Conservation (phyloP, 768 basidiomycete species). For the Ramaria sp. region DNA sequence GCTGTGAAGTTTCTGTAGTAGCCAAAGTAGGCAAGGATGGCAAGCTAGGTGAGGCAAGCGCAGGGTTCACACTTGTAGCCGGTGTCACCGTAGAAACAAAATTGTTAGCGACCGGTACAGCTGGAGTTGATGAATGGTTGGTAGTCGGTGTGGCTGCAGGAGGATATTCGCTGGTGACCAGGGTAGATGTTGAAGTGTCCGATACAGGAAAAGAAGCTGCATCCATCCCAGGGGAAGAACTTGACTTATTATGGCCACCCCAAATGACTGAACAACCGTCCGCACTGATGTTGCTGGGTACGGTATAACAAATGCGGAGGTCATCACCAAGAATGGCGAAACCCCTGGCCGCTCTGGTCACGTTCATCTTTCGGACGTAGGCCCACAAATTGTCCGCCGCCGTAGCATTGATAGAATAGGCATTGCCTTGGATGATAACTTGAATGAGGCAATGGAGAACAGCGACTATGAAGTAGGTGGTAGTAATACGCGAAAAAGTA, state of each 20-base stretch:
- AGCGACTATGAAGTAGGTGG: slow-evolving; percentile 57
- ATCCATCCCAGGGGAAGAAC: slow-evolving; percentile 1
- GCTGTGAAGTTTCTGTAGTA: neutral
- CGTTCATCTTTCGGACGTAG: slow-evolving; percentile 12
- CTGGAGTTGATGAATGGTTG: slow-evolving; percentile 5
- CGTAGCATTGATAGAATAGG: slow-evolving; percentile 50
- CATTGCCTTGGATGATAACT: slow-evolving; percentile 55
- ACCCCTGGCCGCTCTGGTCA: slow-evolving; percentile 35
- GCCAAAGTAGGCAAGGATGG: neutral
- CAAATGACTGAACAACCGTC: slow-evolving; percentile 45
- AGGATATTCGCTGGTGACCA: slow-evolving; percentile 7
- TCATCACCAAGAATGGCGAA: slow-evolving; percentile 37
- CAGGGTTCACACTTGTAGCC: too few relatives aligned
- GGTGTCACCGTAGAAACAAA: too few relatives aligned
- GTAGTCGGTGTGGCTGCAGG: neutral
- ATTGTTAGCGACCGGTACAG: neutral
- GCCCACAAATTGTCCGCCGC: slow-evolving; percentile 38
- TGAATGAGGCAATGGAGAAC: slow-evolving; percentile 56
- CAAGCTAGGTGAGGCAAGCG: too few relatives aligned
- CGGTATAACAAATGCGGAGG: slow-evolving; percentile 46
- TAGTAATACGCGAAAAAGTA: slow-evolving; percentile 55
- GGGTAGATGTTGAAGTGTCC: neutral
- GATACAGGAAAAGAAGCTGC: neutral
- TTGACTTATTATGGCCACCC: slow-evolving; percentile 25
- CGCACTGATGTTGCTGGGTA: slow-evolving; percentile 27